Percentiles rank a stretch among this genome's conserved stretches.
Conservation (phyloP, 2,329 filamentous ascomycete genomes). For the Fusarium sterilihyphosum region DNA sequence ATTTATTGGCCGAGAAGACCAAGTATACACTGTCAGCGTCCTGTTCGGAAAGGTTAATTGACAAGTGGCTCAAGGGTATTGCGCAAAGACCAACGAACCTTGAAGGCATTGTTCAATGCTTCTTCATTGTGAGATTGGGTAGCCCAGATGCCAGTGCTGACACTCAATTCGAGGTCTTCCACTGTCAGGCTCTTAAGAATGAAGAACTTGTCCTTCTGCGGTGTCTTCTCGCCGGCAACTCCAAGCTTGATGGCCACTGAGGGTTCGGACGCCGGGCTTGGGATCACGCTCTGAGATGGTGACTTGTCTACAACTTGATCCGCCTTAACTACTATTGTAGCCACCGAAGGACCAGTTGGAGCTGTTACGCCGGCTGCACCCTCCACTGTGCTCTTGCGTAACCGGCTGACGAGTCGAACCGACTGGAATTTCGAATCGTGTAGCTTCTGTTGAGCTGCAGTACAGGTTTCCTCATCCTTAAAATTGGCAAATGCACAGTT, state of each 20-base stretch:
- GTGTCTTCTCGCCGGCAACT: constrained; percentile 8
- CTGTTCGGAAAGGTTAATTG: constrained; percentile 55
- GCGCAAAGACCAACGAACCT: constrained; percentile 61
- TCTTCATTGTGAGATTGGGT: constrained; percentile 94
- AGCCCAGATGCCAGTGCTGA: constrained; percentile 90
- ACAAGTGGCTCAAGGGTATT: not conserved
- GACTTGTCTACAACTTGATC: constrained; percentile 21
- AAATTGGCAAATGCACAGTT: constrained; percentile 99
- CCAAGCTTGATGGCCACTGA: not conserved
- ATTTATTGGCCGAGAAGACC: constrained; percentile 97
- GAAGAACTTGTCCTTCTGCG: constrained; percentile 80
- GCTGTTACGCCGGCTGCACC: constrained; percentile 58
- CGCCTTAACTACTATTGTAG: constrained; percentile 41
- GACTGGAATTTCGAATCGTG: constrained; percentile 92
- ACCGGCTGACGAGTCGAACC: constrained; percentile 83
- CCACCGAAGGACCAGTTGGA: constrained; percentile 64
- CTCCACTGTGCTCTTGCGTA: constrained; percentile 69
- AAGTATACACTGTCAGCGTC: constrained; percentile 85
- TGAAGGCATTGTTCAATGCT: constrained; percentile 82
- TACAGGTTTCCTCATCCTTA: constrained; percentile 79
- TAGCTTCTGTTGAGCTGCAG: constrained; percentile 81
- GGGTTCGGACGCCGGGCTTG: constrained; percentile 10
- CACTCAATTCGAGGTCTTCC: constrained; percentile 88
- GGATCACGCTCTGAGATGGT: not conserved
- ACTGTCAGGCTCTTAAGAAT: constrained; percentile 92